Conservation (phyloP, 2,329 filamentous ascomycete genomes). For the Trichophyton mentagrophytes region DNA sequence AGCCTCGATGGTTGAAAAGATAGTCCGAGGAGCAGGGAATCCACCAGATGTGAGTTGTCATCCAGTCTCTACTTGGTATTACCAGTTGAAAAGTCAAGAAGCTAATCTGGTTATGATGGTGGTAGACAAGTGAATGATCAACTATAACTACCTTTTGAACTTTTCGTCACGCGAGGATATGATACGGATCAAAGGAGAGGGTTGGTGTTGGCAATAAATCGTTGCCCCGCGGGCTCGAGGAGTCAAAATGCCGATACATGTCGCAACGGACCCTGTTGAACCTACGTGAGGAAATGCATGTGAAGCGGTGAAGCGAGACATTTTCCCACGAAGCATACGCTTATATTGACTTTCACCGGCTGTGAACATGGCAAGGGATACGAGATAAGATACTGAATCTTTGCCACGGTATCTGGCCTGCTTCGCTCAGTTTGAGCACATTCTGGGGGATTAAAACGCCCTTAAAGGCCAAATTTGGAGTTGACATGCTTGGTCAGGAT, state of each 20-base stretch:
- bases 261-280: not conserved
- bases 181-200: not conserved
- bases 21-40: slow-evolving; percentile 53
- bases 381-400: too few relatives aligned
- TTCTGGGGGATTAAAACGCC: too few relatives aligned
- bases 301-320: not conserved
- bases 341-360: not conserved
- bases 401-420: not conserved
- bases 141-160: not conserved
- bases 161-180: not conserved
- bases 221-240: not conserved
- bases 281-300: not conserved
- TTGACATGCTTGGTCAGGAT: too few relatives aligned
- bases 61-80: not conserved
- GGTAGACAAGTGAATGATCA: not conserved
- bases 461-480: too few relatives aligned
- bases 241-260: not conserved
- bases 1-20: slow-evolving; percentile 63
- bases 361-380: not conserved
- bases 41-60: slow-evolving; percentile 45
- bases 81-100: not conserved
- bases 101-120: not conserved
- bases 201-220: not conserved
- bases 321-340: not conserved
- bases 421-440: too few relatives aligned